These are phyloP conservation scores for Xylaria bambusicola DNA, from an alignment of 495 filamentous ascomycete species.

Conservation along the genomic window DNA sequence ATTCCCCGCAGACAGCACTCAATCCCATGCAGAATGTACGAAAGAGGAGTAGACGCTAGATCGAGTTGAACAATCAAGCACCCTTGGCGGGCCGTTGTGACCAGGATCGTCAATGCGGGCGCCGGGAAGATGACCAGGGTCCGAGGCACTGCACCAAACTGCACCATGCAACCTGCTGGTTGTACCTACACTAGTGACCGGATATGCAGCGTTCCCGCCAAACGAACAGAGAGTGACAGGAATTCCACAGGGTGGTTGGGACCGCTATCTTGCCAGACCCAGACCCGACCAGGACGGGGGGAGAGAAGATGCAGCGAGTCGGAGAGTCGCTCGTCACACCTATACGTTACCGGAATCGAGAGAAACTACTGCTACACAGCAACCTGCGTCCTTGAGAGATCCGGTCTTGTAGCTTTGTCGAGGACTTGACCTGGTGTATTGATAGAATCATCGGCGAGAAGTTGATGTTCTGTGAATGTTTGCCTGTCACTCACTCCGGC, in stretches of 20 bases:
- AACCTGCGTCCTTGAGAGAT: neutral
- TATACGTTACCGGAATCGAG: neutral
- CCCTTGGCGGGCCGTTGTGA: constrained; percentile 19
- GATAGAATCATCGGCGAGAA: too few species aligned
- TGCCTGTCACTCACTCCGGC: neutral
- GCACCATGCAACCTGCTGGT: neutral
- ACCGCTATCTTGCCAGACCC: neutral
- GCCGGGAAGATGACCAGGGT: constrained; percentile 9
- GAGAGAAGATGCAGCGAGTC: neutral
- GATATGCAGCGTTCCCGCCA: constrained; percentile 16
- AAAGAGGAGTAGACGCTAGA: constrained; percentile 32
- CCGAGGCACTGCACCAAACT: neutral
- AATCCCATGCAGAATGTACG: constrained; percentile 22
- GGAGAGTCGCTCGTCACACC: too few species aligned
- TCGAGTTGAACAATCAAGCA: constrained; percentile 20
- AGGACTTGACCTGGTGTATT: too few species aligned
- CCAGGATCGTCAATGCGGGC: constrained; percentile 13
- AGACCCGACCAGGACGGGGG: neutral
- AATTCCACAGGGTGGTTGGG: neutral
- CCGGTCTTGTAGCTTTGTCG: neutral
- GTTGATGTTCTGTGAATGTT: too few species aligned
- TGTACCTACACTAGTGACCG: constrained; percentile 6
- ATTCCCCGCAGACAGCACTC: constrained; percentile 28
- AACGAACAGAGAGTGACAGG: neutral
- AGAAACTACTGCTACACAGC: neutral